Conservation (phyloP, 2,329 filamentous ascomycete genomes). For the Sclerotinia glacialis region DNA sequence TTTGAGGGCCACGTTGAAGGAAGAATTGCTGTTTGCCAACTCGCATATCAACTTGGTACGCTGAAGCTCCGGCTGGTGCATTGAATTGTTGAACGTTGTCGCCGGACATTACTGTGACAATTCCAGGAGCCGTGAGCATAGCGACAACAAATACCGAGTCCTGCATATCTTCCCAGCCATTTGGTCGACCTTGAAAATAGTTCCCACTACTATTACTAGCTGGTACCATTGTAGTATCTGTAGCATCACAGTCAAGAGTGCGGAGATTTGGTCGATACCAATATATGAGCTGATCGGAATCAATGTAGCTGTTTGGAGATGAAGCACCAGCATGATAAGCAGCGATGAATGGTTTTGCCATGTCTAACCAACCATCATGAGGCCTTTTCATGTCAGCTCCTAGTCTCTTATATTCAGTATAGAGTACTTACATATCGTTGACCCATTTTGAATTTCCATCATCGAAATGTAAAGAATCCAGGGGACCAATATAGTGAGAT, state of each 20-base stretch:
- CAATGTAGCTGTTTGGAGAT: conserved; percentile 26
- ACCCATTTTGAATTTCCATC: conserved; percentile 42
- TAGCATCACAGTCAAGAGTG: conserved; percentile 38
- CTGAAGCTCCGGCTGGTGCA: conserved; percentile 28
- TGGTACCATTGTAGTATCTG: conserved; percentile 38
- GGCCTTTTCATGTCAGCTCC: conserved; percentile 33
- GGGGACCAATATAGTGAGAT: conserved; percentile 50
- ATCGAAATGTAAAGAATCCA: conserved; percentile 40
- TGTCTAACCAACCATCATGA: conserved; percentile 48
- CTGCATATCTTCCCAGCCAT: conserved; percentile 38
- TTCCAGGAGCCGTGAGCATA: conserved; percentile 35
- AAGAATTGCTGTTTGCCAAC: conserved; percentile 30
- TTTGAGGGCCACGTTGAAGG: conserved; percentile 23
- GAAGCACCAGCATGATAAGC: conserved; percentile 28
- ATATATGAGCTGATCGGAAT: conserved; percentile 39
- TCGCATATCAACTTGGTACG: conserved; percentile 28
- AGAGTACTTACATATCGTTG: conserved; percentile 31
- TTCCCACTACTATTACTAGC: conserved; percentile 27
- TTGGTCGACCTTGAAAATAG: conserved; percentile 32
- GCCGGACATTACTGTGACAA: conserved; percentile 37
- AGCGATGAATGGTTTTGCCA: conserved; percentile 32
- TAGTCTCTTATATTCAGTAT: neutral
- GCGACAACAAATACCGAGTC: conserved; percentile 34
- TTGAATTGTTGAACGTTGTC: conserved; percentile 27
- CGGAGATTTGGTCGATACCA: conserved; percentile 43